Conservation (phyloP, 208 protist species). For the Crithidia mellificae region DNA sequence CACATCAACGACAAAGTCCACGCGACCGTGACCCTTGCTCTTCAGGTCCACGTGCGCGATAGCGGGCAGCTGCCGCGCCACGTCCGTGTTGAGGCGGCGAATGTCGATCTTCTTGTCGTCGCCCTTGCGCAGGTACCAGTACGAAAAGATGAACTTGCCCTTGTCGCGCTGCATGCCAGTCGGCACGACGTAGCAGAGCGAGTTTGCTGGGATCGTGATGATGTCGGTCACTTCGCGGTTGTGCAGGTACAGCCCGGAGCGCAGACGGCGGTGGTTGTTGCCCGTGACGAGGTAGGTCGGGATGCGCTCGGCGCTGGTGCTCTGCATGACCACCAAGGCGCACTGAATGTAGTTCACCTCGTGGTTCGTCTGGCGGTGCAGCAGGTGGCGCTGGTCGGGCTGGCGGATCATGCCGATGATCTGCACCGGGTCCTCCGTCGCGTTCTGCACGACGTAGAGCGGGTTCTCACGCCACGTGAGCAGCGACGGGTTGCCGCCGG, state of each 20-base stretch:
- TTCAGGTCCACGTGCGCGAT: constrained; percentile 67
- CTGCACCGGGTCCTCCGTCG: constrained; percentile 50
- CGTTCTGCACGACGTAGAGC: constrained; percentile 61
- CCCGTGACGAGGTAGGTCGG: constrained; percentile 78
- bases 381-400: constrained; percentile 74
- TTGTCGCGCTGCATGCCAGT: too few relatives aligned
- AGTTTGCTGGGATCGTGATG: constrained; percentile 65
- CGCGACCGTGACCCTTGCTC: constrained; percentile 53
- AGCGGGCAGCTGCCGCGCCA: constrained; percentile 67
- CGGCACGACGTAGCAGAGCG: constrained; percentile 78
- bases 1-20: constrained; percentile 79
- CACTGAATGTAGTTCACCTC: constrained; percentile 81
- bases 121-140: constrained; percentile 53
- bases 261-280: constrained; percentile 78
- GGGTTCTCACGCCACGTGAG: constrained; percentile 76
- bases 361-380: constrained; percentile 61
- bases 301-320: constrained; percentile 40
- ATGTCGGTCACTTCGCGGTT: constrained; percentile 69
- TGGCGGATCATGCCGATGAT: constrained; percentile 77
- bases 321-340: constrained; percentile 53
- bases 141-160: constrained; percentile 86
- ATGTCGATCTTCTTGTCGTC: constrained; percentile 50
- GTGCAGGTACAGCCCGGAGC: constrained; percentile 64
- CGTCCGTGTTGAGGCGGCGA: constrained; percentile 43
- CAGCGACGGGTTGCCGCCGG: constrained; percentile 62